Base-by-base conservation (phyloP, 208 protist species). In the Herpetomonas muscarum region DNA sequence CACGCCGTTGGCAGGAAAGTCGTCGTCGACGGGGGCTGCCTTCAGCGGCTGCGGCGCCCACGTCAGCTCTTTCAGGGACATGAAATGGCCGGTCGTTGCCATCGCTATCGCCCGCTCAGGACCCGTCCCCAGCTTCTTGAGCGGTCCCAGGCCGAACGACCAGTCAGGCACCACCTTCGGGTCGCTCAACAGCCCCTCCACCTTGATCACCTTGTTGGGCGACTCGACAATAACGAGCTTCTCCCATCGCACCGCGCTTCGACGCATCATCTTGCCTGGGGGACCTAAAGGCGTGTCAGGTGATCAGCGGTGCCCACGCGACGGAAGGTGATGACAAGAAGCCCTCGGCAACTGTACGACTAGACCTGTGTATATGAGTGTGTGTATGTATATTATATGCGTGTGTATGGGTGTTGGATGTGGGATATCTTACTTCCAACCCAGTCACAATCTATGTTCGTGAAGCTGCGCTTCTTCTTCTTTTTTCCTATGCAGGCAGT, bases 201-300 rank as follows among this genome's bases (percentile, higher is more conserved):
- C 73, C 70, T 92, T 92, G 60, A 87, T 91, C 26, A 96, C 81
- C 56, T 96, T 96, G 65, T 96, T 96, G 1, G 90, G 90, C 7
- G 90, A 96, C 70, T 96, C 90, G 3, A 96, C 90, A 70, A 96
- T 92, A 39, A 96, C 82, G 37, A 96, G 67, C 66, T 90, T 90
- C 68, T 88, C 82, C 55, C 79, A 66, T 30, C 41, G 52, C n/a
- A 53, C 50, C 31, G 82, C 25, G n/a, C 61, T 81, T 22, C 81
- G 75, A 26, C 81, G 81, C 26, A 88, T 44, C 81, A 90, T 87
- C 19, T 2, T 62, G 10, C 70, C n/a, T n/a, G n/a, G n/a, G n/a
- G n/a, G n/a, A n/a, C n/a, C n/a, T n/a, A n/a, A n/a, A n/a, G n/a
- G n/a, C n/a, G n/a, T n/a, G n/a, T n/a, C n/a, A n/a, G n/a, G n/a